Evolutionary conservation across 352 stramenopile genomes (phyloP).

Genomic region (Globisporangium heterothallicum): DNA sequence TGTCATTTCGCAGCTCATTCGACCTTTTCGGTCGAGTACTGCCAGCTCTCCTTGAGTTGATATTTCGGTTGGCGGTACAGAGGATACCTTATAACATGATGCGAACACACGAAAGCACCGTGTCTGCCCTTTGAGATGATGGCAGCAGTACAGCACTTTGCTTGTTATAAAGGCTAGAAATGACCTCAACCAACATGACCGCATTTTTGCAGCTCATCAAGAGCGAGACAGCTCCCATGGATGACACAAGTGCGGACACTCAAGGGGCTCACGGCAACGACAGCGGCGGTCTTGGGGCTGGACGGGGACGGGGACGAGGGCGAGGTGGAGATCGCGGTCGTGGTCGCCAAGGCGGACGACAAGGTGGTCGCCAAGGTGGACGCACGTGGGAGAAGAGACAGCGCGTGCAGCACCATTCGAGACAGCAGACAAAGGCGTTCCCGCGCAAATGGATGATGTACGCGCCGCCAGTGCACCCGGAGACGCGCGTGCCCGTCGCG

Average conservation of each 20-base stretch:
- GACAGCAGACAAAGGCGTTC: constrained; percentile 10
- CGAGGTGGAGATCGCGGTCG: not conserved
- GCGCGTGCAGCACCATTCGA: not conserved
- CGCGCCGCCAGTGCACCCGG: constrained; percentile 19
- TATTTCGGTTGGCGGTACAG: not conserved
- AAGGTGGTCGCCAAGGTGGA: not conserved
- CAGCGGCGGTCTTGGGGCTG: not conserved
- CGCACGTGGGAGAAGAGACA: constrained; percentile 1
- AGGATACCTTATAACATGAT: too few species aligned
- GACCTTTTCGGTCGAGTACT: not conserved
- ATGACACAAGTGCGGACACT: not conserved
- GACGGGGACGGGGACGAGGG: not conserved
- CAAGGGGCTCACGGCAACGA: not conserved
- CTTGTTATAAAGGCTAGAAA: too few species aligned
- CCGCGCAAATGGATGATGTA: constrained; percentile 50
- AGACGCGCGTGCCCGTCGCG: constrained; percentile 14
- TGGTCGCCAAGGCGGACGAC: not conserved
- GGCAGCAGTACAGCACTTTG: too few species aligned
- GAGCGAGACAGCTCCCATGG: too few species aligned
- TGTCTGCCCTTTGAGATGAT: too few species aligned
- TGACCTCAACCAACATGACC: too few species aligned
- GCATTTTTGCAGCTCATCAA: too few species aligned
- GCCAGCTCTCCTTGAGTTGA: not conserved
- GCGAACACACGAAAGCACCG: too few species aligned
- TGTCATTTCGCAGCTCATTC: not conserved